Base-by-base conservation (phyloP, 225 moss, liverwort and hornwort species). In the Pseudoscleropodium purum region DNA sequence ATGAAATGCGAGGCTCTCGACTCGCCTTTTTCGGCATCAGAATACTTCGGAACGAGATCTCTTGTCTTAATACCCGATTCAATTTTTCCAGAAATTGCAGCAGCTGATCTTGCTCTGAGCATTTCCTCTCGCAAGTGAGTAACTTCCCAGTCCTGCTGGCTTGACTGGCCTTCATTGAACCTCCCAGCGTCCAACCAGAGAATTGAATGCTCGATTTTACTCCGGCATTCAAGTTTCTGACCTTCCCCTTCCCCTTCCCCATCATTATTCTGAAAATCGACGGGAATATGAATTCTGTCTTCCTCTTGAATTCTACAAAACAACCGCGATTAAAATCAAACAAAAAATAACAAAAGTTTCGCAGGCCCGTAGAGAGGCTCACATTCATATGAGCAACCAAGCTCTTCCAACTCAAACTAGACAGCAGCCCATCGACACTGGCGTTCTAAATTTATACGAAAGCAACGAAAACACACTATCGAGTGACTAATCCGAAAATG, bases 171-270 rank as follows among this genome's bases (percentile, higher is more conserved):
- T 88, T 93, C 93, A 59, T 87, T 85, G 26, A 73, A 86, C 9
- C 65, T 93, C 90, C 97, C 97, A 88, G 91, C 96, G 20, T 90
- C 91, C 84, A 97, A 87, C 97, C 97, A 96, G 51, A 95, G 89
- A 45, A 91, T 94, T 65, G 93, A 90, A 75, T 86, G 75, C 80
- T 92, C 92, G 49, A 69, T 66, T 90, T 84, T 84, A 75, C 60
- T 88, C 86, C n/a, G 82, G 67, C 83, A 66, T 56, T 84, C 91
- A 85, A 72, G 54, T 83, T 88, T 83, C 85, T 81, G 85, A 84
- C 24, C 85, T 81, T 75, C 88, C 84, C 45, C 62, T 80, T 80
- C 88, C 84, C 45, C 62, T 93, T 87, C 87, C 85, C 52, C 87
- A 87, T 86, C 85, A 64, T 60, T 51, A 61, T 54, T 51, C 33